Evolutionary conservation across 75 land plant species (phyloP), one percentile per base, ranked within the genome.

Genomic region (Chamaecyparis obtusa): DNA sequence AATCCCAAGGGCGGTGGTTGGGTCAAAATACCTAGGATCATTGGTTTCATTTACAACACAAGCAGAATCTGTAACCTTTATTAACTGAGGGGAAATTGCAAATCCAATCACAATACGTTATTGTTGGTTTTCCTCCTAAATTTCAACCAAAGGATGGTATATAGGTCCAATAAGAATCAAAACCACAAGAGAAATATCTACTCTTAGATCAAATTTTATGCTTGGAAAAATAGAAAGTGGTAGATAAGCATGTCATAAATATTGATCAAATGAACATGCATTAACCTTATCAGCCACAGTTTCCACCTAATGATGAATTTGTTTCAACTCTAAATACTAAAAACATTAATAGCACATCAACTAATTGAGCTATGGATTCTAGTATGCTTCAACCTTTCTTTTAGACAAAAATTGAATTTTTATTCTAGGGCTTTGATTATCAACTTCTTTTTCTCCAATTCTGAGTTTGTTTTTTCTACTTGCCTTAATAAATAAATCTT

Each of bases 161-260:
- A 43, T 90, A 90, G n/a, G 90, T 64, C 46, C 87, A 90, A 27
- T 88, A 89, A 93, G 84, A 84, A 35, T 15, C 91, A 69, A 89
- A 86, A 83, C 49, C 78, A 48, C 86, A 69, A 83, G 87, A 85
- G 14, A 83, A 89, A 83, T 7, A 60, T 46, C 86, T 84, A 6
- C 41, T 67, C 69, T 1, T 24, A 21, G 83, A 88, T 43, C 81
- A 87, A 39, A 54, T 77, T 6, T 60, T 87, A 83, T 44, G 56
- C 49, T 33, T 80, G 83, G 87, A 89, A 44, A 86, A 89, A 49
- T 87, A 87, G 83, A 37, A 86, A 17, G 90, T 91, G 49, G 90
- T 90, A 55, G 88, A 89, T 32, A 87, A 87, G 27, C 87, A 86
- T 35, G 15, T 74, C 2, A 30, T 87, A 35, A 83, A 87, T 83